phyloP scores from a whole-genome alignment of 495 filamentous ascomycete genomes.

The Penicillium flavigenum region DNA sequence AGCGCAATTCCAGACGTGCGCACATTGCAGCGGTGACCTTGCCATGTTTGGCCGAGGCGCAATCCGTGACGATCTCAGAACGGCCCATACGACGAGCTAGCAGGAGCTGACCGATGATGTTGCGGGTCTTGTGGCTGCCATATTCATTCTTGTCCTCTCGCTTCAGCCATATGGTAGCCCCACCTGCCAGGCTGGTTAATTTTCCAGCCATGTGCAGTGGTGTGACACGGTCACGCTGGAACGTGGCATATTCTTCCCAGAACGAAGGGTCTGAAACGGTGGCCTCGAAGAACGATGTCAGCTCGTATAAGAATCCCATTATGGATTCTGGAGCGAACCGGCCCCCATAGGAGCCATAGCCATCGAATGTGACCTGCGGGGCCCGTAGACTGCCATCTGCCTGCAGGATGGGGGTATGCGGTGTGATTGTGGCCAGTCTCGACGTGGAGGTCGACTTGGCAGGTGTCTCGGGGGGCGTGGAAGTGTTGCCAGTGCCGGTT shows the following conservation, averaged over 20 bases:
- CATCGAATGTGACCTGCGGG: conserved; percentile 26
- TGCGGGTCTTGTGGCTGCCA: conserved; percentile 33
- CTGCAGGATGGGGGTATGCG: conserved; percentile 30
- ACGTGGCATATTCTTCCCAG: conserved; percentile 31
- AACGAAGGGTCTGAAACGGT: conserved; percentile 32
- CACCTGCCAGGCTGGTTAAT: conserved; percentile 25
- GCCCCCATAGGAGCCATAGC: conserved; percentile 36
- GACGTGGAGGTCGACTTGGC: conserved; percentile 12
- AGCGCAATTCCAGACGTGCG: conserved; percentile 30
- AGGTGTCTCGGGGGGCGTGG: conserved; percentile 11
- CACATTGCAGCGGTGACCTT: conserved; percentile 36
- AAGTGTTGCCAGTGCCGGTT: conserved; percentile 16
- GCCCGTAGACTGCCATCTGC: conserved; percentile 24
- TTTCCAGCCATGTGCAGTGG: conserved; percentile 30
- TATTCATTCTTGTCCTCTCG: conserved; percentile 34
- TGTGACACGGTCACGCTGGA: conserved; percentile 24
- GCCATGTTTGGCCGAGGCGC: conserved; percentile 35
- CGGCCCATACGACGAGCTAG: conserved; percentile 33
- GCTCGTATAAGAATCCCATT: conserved; percentile 32
- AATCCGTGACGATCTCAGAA: conserved; percentile 36
- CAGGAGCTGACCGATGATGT: conserved; percentile 37
- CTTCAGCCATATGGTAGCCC: conserved; percentile 39
- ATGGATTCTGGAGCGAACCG: conserved; percentile 37
- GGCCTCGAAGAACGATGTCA: conserved; percentile 32
- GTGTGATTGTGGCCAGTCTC: conserved; percentile 16